Base-by-base conservation (phyloP, 495 filamentous ascomycete genomes). In the Neurospora sp. region DNA sequence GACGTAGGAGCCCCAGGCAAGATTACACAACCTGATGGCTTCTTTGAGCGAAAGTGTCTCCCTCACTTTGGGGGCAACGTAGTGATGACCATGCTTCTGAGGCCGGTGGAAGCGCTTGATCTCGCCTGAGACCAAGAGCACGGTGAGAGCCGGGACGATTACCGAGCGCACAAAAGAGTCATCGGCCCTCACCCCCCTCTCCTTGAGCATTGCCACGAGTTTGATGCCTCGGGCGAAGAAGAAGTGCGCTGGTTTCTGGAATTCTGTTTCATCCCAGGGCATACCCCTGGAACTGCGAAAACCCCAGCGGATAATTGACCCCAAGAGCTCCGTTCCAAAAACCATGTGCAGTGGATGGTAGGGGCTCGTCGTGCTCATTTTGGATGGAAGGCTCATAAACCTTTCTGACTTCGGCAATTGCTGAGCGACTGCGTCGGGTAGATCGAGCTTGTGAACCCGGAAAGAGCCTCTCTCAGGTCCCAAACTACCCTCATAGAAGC, bases 1-100 rank as follows among this genome's bases (percentile, higher is more conserved):
- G 8, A 84, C 69, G 14, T 81, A 72, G 27, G 70, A 73, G 38
- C 81, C 82, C 81, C 81, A 84, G 1, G 79, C 78, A 14, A 77
- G 72, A 60, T 84, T 78, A 10, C 82, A 73, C 27, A 77, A 39
- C 1, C 69, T 49, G 69, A 80, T 82, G 74, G 80, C 80, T 40
- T 79, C 71, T 14, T 62, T 38, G 18, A 83, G 39, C 2, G 71
- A 72, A 37, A 82, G 42, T 11, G 20, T 70, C 49, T 81, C 79
- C 20, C 46, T 75, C 10, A 74, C 73, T 71, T 74, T 75, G 35
- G 54, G 54, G 27, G 54, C 6, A 14, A 66, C 54, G 27, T 66
- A 66, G 75, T 74, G 12, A 60, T 12, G 37, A 74, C 77, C 38
- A 54, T 74, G 11, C 11, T 31, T 40, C 62, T 72, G 54, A 18